Evolutionary conservation across 768 basidiomycete species (phyloP), one percentile per base, ranked within the genome.

Genomic region (Galerina sulciceps): DNA sequence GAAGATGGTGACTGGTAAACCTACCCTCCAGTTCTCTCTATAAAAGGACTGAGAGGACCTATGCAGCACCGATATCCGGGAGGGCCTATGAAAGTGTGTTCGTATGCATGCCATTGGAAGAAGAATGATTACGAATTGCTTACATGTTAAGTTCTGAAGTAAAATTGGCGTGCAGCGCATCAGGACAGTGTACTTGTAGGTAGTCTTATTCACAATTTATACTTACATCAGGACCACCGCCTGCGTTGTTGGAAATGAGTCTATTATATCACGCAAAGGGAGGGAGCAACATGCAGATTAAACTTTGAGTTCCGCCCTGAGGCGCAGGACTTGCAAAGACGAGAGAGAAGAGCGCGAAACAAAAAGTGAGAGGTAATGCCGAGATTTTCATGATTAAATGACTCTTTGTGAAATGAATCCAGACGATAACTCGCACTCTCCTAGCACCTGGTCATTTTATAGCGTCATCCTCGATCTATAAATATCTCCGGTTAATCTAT

Each of bases 201-300:
- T 8, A 31, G 2, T 31, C 4, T 31, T 8, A 31, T 1, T 31
- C 8, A 8, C 8, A 3, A 2, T 31, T 31, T 31, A 15, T 31
- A 55, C 53, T 4, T 46, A 62, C 61, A 40, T 55, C 17, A 23
- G 57, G 61, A 11, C 61, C 61, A 15, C 61, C 61, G 18, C 61
- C 61, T 62, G 26, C 8, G 26, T 31, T 0, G 26, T 14, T 11
- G n/a, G 10, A 6, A 1, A 2, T 47, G 0, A 6, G 15, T 5
- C 0, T 3, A 15, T 15, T 0, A 31, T 26, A 9, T 15, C 18
- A 17, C 17, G 17, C 5, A 37, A 6, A 36, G 17, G 0, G 17
- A 49, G 18, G 37, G 20, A 36, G 31, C 48, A 49, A 20, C 35
- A 35, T 9, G 8, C 48, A 49, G 13, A 36, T 49, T 17, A 36